Base-by-base conservation (phyloP, 176 grass and related monocot species). In the Avena eriantha region DNA sequence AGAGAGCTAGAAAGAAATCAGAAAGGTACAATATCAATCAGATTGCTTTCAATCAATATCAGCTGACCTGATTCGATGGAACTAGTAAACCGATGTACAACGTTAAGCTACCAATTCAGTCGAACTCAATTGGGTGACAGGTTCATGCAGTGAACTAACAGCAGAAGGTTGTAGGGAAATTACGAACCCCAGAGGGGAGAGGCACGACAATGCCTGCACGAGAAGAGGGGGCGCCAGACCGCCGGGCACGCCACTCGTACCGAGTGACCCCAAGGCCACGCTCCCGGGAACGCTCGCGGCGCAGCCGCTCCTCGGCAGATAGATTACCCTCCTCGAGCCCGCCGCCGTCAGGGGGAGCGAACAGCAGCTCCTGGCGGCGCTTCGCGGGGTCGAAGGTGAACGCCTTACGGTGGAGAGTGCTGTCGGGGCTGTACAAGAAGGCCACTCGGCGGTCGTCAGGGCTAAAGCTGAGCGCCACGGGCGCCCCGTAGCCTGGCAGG, bases 221-320 rank as follows among this genome's bases (percentile, higher is more conserved):
- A 34, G 75, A 87, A 10, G 85, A 72, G 22, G 77, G 46, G 14
- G 76, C 69, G 9, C 81, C 78, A 4, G 90, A 78, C 15, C 66
- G 76, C 7, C 87, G 86, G 15, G 90, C 72, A 4, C 92, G 88
- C 97, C 97, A 99, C 84, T 99, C 90, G 76, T 96, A 99, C 7
- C 90, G 89, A 0, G 97, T 96, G 48, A 99, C 94, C 58, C 97
- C 97, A 23, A 99, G 92, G 46, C 97, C 97, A n/a, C 92, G 89
- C 76, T 99, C 97, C 76, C 97, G 83, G 12, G 92, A 83, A 54
- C 97, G 84, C 94, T 99, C 97, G 23, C 97, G 83, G 66, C 97
- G 88, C 77, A 99, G 87, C 12, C 88, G 88, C 87, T 99, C 97
- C 87, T 99, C 94, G 29, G 91, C 77, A 51, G 97, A 96, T 39